Percentiles rank a stretch among this genome's conserved stretches.
Conservation (phyloP, 1,284 basidiomycete species). For the Vanrija sp. region DNA sequence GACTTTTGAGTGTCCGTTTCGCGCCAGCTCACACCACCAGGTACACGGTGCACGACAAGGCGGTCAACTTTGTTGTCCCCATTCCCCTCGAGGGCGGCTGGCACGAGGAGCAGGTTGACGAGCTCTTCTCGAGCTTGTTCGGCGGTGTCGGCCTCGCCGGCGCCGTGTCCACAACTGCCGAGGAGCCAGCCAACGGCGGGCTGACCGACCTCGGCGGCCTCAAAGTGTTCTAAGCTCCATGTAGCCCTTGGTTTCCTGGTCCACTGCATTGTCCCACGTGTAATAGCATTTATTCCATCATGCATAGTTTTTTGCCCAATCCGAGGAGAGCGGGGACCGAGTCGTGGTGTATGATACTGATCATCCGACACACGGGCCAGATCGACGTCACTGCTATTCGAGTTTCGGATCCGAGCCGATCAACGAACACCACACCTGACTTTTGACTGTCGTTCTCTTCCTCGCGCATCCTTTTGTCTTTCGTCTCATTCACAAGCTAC, state of each 20-base stretch:
- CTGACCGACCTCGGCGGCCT: conserved; percentile 13
- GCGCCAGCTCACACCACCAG: conserved; percentile 46
- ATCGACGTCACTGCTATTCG: neutral
- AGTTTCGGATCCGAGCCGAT: too few species aligned
- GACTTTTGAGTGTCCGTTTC: neutral
- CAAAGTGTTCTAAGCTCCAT: conserved; percentile 8
- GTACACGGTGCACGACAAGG: conserved; percentile 87
- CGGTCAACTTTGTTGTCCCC: conserved; percentile 91
- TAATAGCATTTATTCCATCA: neutral
- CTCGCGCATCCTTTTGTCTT: neutral
- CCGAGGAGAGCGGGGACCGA: too few species aligned
- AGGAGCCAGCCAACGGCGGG: neutral
- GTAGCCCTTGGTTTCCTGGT: too few species aligned
- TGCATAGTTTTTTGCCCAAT: neutral
- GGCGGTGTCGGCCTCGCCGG: conserved; percentile 50
- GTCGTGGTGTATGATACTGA: neutral
- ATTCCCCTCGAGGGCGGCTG: conserved; percentile 62
- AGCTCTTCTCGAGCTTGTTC: conserved; percentile 78
- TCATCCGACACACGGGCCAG: too few species aligned
- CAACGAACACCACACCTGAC: neutral
- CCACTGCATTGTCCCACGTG: too few species aligned
- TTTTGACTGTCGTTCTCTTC: neutral
- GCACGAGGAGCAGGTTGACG: conserved; percentile 92
- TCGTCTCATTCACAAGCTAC: neutral
- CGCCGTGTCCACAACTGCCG: conserved; percentile 1